These are phyloP conservation scores for Pelargonium citronellum DNA, from an alignment of 441 rosid genomes.

Conservation along the genomic window DNA sequence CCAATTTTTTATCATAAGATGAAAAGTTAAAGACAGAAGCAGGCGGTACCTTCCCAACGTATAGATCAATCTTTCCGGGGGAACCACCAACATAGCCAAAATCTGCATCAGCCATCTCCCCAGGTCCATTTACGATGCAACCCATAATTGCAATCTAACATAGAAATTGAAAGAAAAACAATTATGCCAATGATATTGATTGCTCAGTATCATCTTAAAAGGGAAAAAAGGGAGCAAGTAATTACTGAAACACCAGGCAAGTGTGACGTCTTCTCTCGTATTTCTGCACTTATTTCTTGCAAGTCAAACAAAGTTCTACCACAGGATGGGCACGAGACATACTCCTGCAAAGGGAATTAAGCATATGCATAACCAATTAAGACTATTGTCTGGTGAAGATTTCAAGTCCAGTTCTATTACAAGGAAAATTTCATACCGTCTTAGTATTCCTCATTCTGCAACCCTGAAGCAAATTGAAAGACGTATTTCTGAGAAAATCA, in stretches of 20 bases:
- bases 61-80: slow-evolving; percentile 90
- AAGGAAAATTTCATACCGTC: slow-evolving; percentile 48
- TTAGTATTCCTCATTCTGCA: slow-evolving; percentile 98
- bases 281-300: slow-evolving; percentile 93
- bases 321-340: slow-evolving; percentile 98
- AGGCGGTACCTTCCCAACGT: slow-evolving; percentile 73
- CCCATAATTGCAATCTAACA: slow-evolving; percentile 92
- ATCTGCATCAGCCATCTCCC: slow-evolving; percentile 99
- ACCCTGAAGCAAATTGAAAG: slow-evolving; percentile 91
- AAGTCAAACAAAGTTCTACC: slow-evolving; percentile 95
- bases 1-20: too few relatives aligned
- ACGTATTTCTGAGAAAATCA: slow-evolving; percentile 78
- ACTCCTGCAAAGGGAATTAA: slow-evolving; percentile 49
- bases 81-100: slow-evolving; percentile 95
- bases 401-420: not conserved
- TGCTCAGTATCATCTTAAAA: not conserved
- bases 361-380: slow-evolving; percentile 1
- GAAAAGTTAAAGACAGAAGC: not conserved
- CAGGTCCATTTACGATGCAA: slow-evolving; percentile 98
- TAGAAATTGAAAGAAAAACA: not conserved
- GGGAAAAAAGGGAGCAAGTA: slow-evolving; percentile 9
- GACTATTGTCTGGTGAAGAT: not conserved
- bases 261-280: slow-evolving; percentile 82
- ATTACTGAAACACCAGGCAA: slow-evolving; percentile 94
- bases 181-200: too few relatives aligned